A percentile compares a stretch with the other conserved stretches of the same genome.
Evolutionary conservation across 306 rosid species (phyloP).

Genomic region (Erythrophleum fordii): DNA sequence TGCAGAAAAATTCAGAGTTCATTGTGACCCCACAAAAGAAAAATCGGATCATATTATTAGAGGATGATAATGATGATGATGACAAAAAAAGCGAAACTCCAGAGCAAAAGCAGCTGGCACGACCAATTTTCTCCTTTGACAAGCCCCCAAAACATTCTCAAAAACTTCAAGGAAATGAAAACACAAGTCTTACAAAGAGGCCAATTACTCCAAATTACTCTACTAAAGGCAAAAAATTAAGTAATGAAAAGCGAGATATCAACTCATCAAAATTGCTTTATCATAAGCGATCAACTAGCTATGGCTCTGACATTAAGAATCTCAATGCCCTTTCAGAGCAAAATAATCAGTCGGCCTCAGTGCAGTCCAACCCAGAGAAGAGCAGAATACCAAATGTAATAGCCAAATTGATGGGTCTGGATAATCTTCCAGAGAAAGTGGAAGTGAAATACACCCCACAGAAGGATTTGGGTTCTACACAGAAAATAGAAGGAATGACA

Average conservation of each 20-base stretch:
- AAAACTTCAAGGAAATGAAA: conserved; percentile 48
- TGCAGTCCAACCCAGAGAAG: conserved; percentile 54
- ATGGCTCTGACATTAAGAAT: conserved; percentile 44
- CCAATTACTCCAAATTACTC: conserved; percentile 47
- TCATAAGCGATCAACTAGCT: conserved; percentile 57
- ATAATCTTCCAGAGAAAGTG: conserved; percentile 60
- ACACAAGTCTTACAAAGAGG: conserved; percentile 50
- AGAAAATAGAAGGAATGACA: conserved; percentile 40
- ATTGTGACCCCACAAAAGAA: conserved; percentile 62
- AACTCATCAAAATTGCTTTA: conserved; percentile 44
- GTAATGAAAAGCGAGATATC: conserved; percentile 43
- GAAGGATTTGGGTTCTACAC: conserved; percentile 46
- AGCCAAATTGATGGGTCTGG: conserved; percentile 95
- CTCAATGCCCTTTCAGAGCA: conserved; percentile 36
- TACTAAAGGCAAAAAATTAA: conserved; percentile 50
- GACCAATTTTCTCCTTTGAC: conserved; percentile 71
- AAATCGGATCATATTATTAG: conserved; percentile 70
- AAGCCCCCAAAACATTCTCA: conserved; percentile 44
- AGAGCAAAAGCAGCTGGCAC: conserved; percentile 61
- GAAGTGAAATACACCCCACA: conserved; percentile 37
- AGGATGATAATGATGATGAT: conserved; percentile 61
- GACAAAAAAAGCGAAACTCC: conserved; percentile 29
- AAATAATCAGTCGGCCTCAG: conserved; percentile 39
- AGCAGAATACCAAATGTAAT: conserved; percentile 82
- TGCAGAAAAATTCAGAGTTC: conserved; percentile 77